phyloP scores from a whole-genome alignment of 306 rosid species.

The Quercus wislizeni region DNA sequence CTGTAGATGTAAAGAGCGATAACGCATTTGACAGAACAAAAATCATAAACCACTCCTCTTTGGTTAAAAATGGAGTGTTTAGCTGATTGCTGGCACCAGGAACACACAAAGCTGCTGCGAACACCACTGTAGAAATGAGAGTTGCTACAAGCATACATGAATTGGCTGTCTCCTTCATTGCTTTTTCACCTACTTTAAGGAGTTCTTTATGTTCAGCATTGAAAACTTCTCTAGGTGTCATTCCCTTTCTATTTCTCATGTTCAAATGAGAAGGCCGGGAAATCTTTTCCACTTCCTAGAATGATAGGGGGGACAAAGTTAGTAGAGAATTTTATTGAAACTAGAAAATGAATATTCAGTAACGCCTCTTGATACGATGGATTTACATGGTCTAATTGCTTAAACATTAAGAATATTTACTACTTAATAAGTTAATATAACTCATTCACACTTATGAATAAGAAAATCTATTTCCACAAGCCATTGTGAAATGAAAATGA shows the following conservation, averaged over 20 bases:
- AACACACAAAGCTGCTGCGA: background rate
- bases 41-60: background rate
- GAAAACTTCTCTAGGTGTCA: conserved; percentile 1
- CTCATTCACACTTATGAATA: no score
- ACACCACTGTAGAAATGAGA: background rate
- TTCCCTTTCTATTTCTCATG: background rate
- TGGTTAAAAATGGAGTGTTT: background rate
- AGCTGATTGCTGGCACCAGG: background rate
- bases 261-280: background rate
- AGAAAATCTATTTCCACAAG: no score
- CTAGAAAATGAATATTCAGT: no score
- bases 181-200: background rate
- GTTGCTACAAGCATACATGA: conserved; percentile 23
- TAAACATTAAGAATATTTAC: no score
- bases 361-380: background rate
- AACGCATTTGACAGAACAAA: conserved; percentile 4
- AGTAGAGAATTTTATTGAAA: no score
- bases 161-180: background rate
- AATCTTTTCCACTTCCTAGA: background rate
- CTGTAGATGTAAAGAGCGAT: background rate
- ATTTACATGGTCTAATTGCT: background rate
- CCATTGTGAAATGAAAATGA: no score
- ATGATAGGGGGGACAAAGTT: background rate
- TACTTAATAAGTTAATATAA: no score
- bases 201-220: background rate